Evolutionary conservation across 371 early-diverging fungal species (phyloP), one percentile per base, ranked within the genome.

Genomic region (Rhizopus delemar): DNA sequence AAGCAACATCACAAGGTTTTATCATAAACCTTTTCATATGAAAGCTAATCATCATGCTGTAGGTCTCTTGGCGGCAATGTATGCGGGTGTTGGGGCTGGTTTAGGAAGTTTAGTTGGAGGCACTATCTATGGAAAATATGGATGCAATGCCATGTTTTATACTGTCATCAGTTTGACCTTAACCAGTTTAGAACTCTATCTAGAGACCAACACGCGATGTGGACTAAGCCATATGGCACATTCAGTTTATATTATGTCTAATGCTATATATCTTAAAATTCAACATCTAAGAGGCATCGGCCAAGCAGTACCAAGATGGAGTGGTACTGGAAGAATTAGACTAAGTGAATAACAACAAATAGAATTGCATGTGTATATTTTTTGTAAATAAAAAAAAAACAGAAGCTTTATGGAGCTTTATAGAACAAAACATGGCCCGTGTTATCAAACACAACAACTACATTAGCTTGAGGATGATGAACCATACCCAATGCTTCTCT

Each of bases 401-500:
- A 6, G 6, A 15, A 13, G 11, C 29, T 48, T 54, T 61, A 59
- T 29, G 57, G 54, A 35, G 68, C 59, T 46, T 84, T 84, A 70
- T 79, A 84, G 22, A 86, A 69, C 9, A 78, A 65, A 7, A 86
- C 77, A 60, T 81, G 75, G 11, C 93, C 91, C 57, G 80, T 78
- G 53, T 90, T 91, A 34, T 82, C 83, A 60, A 83, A 81, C 5
- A 82, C 70, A 0, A 90, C 92, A 28, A 92, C 12, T 46, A 89
- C 80, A 63, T 93, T 92, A 31, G 90, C 67, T 41, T 78, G 80
- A 16, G 93, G 93, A 74, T 92, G 93, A 46, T 89, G 80, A 8
- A 77, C 67, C 36, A 90, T 64, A 3, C 88, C 89, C 56, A 91
- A 83, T 0, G 90, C 69, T 58, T 93, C 93, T 2, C 79, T 66